These are phyloP conservation scores for Sabuloglossum arenarium DNA, from an alignment of 495 filamentous ascomycete species.

Conservation along the genomic window DNA sequence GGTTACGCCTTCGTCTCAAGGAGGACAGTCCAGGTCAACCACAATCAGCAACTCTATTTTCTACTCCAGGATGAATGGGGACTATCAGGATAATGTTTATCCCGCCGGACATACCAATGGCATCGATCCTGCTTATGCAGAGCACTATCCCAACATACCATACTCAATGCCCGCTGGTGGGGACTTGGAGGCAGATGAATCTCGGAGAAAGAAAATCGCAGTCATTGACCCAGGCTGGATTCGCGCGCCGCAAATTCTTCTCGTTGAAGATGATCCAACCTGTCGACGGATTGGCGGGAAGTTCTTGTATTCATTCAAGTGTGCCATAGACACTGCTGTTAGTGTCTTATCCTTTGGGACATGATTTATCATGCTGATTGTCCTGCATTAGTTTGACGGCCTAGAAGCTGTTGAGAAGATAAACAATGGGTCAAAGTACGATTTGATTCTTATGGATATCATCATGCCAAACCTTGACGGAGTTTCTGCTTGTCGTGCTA, in stretches of 20 bases:
- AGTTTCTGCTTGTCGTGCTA: constrained; percentile 82
- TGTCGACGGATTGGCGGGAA: constrained; percentile 88
- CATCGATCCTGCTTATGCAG: constrained; percentile 86
- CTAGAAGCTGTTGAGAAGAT: constrained; percentile 87
- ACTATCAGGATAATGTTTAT: constrained; percentile 57
- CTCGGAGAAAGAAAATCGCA: constrained; percentile 42
- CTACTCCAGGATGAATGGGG: constrained; percentile 31
- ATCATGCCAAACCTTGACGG: constrained; percentile 96
- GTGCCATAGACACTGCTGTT: constrained; percentile 81
- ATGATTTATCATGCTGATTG: constrained; percentile 14
- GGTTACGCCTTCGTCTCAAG: background rate
- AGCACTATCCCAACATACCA: constrained; percentile 84
- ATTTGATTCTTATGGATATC: constrained; percentile 96
- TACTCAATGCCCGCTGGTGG: constrained; percentile 46
- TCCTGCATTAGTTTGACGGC: constrained; percentile 47
- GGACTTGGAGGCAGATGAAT: constrained; percentile 27
- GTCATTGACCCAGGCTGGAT: constrained; percentile 62
- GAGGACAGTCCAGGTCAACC: constrained; percentile 22
- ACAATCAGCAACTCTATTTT: constrained; percentile 28
- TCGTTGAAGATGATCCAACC: constrained; percentile 91
- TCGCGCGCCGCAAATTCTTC: constrained; percentile 61
- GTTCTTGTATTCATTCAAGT: constrained; percentile 75
- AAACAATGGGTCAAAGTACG: constrained; percentile 61
- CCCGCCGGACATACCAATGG: constrained; percentile 75
- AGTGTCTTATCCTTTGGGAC: constrained; percentile 18